These are phyloP conservation scores for Pinus taeda DNA, from an alignment of 75 land plant genomes.

Conservation along the genomic window DNA sequence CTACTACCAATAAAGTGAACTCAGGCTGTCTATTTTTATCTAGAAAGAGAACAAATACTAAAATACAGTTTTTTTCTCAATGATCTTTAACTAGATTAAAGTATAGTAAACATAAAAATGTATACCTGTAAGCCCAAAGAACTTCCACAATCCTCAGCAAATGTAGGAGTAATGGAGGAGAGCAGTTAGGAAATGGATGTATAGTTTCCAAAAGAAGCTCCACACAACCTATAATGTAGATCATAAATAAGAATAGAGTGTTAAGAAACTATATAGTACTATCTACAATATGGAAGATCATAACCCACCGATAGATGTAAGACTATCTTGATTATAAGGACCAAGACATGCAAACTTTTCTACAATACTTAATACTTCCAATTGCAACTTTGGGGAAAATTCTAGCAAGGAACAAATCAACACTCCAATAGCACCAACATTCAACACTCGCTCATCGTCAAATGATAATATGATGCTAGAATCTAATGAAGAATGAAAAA, in stretches of 20 bases:
- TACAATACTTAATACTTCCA: constrained; percentile 70
- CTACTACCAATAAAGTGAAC: constrained; percentile 31
- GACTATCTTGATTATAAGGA: constrained; percentile 82
- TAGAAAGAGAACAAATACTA: not conserved
- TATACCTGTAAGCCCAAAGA: constrained; percentile 91
- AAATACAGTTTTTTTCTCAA: not conserved
- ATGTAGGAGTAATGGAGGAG: constrained; percentile 62
- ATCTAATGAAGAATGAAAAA: constrained; percentile 28
- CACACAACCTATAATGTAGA: constrained; percentile 69
- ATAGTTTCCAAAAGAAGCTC: constrained; percentile 83
- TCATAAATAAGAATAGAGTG: not conserved
- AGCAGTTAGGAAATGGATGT: constrained; percentile 52
- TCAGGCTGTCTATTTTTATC: not conserved
- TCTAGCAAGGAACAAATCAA: constrained; percentile 54
- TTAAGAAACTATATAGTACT: not conserved
- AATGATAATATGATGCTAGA: constrained; percentile 12
- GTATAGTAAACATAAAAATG: not conserved
- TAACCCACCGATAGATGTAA: constrained; percentile 76
- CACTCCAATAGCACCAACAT: constrained; percentile 78
- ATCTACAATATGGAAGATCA: not conserved
- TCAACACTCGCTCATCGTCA: constrained; percentile 52
- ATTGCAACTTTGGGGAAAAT: constrained; percentile 84
- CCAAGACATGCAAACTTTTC: constrained; percentile 68
- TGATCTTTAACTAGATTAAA: not conserved
- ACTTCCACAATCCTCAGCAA: constrained; percentile 77